phyloP scores from a whole-genome alignment of 192 early-diverging fungal genomes.

The Linnemannia hyalina region DNA sequence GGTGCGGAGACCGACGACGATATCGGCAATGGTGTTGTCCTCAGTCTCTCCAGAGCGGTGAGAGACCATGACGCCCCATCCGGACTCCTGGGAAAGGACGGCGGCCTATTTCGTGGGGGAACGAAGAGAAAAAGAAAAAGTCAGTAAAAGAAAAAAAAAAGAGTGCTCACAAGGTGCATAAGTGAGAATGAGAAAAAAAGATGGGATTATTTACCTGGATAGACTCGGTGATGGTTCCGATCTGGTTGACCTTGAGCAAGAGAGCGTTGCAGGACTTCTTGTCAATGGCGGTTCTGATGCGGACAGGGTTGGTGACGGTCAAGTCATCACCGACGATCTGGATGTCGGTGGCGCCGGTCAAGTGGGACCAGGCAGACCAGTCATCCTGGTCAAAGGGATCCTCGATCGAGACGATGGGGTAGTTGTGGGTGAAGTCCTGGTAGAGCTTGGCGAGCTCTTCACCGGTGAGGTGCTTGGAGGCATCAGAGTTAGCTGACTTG shows the following conservation, averaged over 20 bases:
- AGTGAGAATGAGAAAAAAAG: background rate
- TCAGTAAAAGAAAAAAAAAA: background rate
- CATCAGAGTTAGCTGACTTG: constrained; percentile 91
- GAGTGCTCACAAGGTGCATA: background rate
- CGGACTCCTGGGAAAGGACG: constrained; percentile 80
- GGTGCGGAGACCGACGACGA: constrained; percentile 95
- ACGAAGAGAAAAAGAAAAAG: background rate
- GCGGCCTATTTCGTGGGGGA: constrained; percentile 66
- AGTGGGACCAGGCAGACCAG: constrained; percentile 91
- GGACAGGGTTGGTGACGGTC: constrained; percentile 97
- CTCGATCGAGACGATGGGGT: constrained; percentile 96
- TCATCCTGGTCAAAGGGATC: constrained; percentile 99
- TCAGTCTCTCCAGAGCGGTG: constrained; percentile 99
- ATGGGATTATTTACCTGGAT: constrained; percentile 65
- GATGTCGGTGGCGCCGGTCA: constrained; percentile 73
- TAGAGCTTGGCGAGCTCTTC: constrained; percentile 90
- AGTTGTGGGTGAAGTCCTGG: constrained; percentile 82
- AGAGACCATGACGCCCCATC: constrained; percentile 99
- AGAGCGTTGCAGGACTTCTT: constrained; percentile 96
- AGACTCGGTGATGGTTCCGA: constrained; percentile 96
- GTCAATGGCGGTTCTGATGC: constrained; percentile 90
- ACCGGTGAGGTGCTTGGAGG: constrained; percentile 77
- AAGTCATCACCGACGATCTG: constrained; percentile 99
- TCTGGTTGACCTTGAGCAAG: constrained; percentile 99
- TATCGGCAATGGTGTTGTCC: constrained; percentile 94